Evolutionary conservation across 208 protist genomes (phyloP), one percentile per base, ranked within the genome.

Genomic region (Crithidia thermophila): DNA sequence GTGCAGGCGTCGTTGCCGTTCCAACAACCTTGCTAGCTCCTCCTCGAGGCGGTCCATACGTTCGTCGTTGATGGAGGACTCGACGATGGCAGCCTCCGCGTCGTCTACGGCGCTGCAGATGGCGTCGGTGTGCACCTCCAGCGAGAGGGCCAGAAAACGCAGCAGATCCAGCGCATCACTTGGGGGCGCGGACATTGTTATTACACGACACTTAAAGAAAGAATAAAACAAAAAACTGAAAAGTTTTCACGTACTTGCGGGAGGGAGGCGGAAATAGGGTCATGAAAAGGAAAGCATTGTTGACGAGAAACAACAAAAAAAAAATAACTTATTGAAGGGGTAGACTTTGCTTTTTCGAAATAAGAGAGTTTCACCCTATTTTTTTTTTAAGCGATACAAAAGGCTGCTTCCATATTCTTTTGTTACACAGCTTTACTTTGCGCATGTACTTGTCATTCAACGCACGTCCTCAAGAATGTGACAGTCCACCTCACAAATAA

Each of bases 61-160:
- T 25, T 86, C 82, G 42, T 86, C 76, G 31, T 94, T 84, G 34
- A 53, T 65, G 14, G 67, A 59, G n/a, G 83, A 86, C 42, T 86
- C 84, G 13, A 80, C 53, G 42, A 90, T 28, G 5, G 73, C 84
- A 21, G 56, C 56, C 39, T 68, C 75, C 5, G 72, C 77, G 53
- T 90, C 84, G 27, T 92, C 84, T 1, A 85, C 70, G 14, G 81
- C 71, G 46, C 78, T 86, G 47, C 85, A 71, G 27, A 91, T 39
- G 1, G 89, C 89, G 46, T 94, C 89, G 0, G 84, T 79, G 65
- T 94, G 89, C 31, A 93, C 82, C n/a, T 77, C 62, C 11, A 81
- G 53, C 14, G 85, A 91, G n/a, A 94, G 77, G 1, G 89, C 80
- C 0, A 87, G 45, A 40, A 88, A 91, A 18, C 75, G 75, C 47